Conservation (phyloP, 1,284 basidiomycete genomes). For the Irpex rosettiformis region DNA sequence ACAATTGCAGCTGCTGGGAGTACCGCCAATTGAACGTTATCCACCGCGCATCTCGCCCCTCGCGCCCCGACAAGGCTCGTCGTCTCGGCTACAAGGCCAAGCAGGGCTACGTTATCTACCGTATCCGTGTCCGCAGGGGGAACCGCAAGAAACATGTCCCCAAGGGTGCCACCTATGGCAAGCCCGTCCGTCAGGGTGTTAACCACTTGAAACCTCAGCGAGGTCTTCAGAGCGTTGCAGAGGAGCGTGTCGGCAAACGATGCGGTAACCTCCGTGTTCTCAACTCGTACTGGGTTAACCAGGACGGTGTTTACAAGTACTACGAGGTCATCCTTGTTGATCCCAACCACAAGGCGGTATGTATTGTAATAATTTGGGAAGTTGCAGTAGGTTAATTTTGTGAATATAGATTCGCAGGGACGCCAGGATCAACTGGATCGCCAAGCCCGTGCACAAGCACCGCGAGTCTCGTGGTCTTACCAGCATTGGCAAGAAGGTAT, state of each 20-base stretch:
- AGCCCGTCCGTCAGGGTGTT: constrained; percentile 99
- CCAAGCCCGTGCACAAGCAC: constrained; percentile 97
- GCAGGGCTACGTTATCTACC: constrained; percentile 99
- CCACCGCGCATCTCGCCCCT: constrained; percentile 96
- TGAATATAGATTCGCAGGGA: constrained; percentile 81
- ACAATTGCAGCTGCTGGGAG: constrained; percentile 88
- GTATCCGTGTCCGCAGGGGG: constrained; percentile 95
- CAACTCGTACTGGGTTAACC: constrained; percentile 99
- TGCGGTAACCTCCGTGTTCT: constrained; percentile 96
- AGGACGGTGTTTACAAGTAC: constrained; percentile 99
- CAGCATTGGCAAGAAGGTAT: constrained; percentile 88
- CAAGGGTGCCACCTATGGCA: constrained; percentile 99
- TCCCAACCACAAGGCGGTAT: constrained; percentile 86
- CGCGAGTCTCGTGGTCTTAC: constrained; percentile 98
- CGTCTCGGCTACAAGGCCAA: constrained; percentile 99
- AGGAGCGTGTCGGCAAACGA: constrained; percentile 96
- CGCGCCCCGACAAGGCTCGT: constrained; percentile 98
- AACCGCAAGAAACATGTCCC: constrained; percentile 99
- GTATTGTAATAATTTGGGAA: constrained; percentile 28
- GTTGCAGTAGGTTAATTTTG: not conserved
- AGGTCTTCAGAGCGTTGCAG: constrained; percentile 89
- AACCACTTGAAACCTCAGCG: constrained; percentile 99
- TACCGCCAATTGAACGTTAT: constrained; percentile 98
- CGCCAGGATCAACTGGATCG: constrained; percentile 98
- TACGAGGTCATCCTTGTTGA: constrained; percentile 99